A percentile compares a stretch with the other conserved stretches of the same genome.
Evolutionary conservation across 441 rosid genomes (phyloP).

Genomic region (Biscutella auriculata): DNA sequence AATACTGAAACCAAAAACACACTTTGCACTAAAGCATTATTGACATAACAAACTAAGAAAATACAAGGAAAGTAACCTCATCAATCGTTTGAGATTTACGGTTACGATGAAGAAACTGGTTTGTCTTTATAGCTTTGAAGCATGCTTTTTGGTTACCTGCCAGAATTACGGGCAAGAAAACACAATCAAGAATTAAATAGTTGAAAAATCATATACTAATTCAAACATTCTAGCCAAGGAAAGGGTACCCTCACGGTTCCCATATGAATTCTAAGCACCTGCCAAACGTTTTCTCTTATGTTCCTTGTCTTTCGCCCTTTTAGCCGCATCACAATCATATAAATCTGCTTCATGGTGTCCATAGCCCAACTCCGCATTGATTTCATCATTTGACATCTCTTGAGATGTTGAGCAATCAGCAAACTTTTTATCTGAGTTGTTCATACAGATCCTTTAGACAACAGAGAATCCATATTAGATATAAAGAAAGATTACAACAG

Average conservation of each 20-base stretch:
- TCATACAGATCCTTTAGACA: slow-evolving; percentile 64
- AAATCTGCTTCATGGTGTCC: slow-evolving; percentile 84
- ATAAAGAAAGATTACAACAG: neutral
- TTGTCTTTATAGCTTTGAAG: slow-evolving; percentile 54
- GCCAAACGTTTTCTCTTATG: slow-evolving; percentile 30
- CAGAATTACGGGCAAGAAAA: slow-evolving; percentile 12
- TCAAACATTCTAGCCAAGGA: slow-evolving; percentile 8
- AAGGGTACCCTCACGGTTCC: slow-evolving; percentile 1
- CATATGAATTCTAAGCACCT: slow-evolving; percentile 34
- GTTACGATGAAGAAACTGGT: slow-evolving; percentile 74
- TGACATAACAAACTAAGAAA: neutral
- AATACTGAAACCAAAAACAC: neutral
- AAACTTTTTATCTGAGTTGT: slow-evolving; percentile 51
- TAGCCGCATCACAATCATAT: slow-evolving; percentile 35
- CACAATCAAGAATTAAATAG: slow-evolving; percentile 8
- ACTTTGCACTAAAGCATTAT: neutral
- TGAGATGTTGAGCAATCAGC: slow-evolving; percentile 76
- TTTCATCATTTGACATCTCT: slow-evolving; percentile 90
- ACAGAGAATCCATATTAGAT: slow-evolving; percentile 7
- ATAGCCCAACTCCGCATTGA: slow-evolving; percentile 74
- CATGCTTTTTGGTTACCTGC: slow-evolving; percentile 50
- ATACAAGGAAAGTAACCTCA: slow-evolving; percentile 51
- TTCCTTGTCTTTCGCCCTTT: slow-evolving; percentile 41
- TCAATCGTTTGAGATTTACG: slow-evolving; percentile 86
- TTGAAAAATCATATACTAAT: neutral